These are phyloP conservation scores for Stagonosporopsis vannaccii DNA, from an alignment of 2,329 filamentous ascomycete species.

Conservation along the genomic window DNA sequence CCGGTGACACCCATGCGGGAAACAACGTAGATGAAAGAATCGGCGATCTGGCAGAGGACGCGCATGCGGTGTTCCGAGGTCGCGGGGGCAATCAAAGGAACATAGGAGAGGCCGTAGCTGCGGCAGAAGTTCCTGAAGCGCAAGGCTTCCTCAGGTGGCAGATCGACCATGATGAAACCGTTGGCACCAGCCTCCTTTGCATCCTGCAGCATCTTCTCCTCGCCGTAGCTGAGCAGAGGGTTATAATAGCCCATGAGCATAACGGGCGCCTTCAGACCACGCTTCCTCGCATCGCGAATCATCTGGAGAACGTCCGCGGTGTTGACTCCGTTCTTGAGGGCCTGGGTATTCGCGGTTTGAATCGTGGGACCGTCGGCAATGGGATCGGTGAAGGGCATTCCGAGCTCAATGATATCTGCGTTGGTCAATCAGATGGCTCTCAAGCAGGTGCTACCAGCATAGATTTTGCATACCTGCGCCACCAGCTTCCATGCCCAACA, in stretches of 20 bases:
- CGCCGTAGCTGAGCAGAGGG: conserved; percentile 90
- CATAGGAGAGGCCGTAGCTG: conserved; percentile 84
- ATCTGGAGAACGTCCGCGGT: conserved; percentile 81
- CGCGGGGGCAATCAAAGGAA: conserved; percentile 93
- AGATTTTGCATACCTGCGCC: conserved; percentile 72
- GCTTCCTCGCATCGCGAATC: conserved; percentile 78
- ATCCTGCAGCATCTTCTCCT: conserved; percentile 86
- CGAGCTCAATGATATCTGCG: conserved; percentile 90
- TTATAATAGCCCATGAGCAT: conserved; percentile 99
- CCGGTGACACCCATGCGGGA: conserved; percentile 97
- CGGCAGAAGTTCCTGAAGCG: conserved; percentile 87
- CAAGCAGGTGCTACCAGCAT: neutral
- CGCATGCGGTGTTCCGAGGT: conserved; percentile 95
- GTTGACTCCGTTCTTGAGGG: conserved; percentile 87
- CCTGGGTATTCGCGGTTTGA: conserved; percentile 89
- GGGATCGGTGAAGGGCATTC: conserved; percentile 95
- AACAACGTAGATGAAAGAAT: conserved; percentile 99
- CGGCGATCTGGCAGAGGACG: conserved; percentile 92
- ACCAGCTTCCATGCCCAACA: conserved; percentile 90
- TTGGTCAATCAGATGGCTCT: conserved; percentile 24
- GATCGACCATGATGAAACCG: conserved; percentile 95
- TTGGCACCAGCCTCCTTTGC: conserved; percentile 86
- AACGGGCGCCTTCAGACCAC: conserved; percentile 81
- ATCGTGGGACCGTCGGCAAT: conserved; percentile 98
- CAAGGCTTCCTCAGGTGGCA: conserved; percentile 94